Evolutionary conservation across 768 basidiomycete species (phyloP), one percentile per base, ranked within the genome.

Genomic region (Leccinum incarnatum): DNA sequence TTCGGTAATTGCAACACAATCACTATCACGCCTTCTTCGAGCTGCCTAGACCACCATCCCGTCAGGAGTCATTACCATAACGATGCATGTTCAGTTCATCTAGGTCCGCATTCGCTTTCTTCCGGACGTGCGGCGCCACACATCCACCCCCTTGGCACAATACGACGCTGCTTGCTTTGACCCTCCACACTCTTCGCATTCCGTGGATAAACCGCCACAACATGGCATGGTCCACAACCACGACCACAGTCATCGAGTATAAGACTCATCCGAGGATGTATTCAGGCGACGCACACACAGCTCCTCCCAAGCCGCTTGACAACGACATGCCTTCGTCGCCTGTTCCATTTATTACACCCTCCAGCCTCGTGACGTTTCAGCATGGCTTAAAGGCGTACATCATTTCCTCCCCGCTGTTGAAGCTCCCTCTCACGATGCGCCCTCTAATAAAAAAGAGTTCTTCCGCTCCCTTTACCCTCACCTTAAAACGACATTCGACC

Each of bases 381-480:
- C 69, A 62, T 59, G 67, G 65, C 63, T 71, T 70, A 69, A 70
- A 70, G 65, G 59, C 69, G 32, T 62, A 55, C 69, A 69, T 70
- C 54, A 57, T 12, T 19, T 63, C 63, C 45, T 71, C 62, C 7
- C 61, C 63, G 2, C 62, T 70, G 2, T n/a, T 70, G 36, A 69
- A 71, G 61, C 47, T 71, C 55, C 54, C 69, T 53, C 69, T 68
- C 55, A 64, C 47, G 2, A 69, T 69, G 67, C 67, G 62, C 17
- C 67, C 69, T 5, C 58, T 71, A 40, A 58, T 63, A 55, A 71
- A 67, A 51, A 71, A 71, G 65, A 69, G 69, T 61, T 27, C 63
- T 36, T 71, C 69, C 56, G 46, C 27, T 51, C 65, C 61, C 29
- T 70, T 69, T 46, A 34, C 49, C 9, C 61, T 68, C 36, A 32